phyloP scores from a whole-genome alignment of 2,329 filamentous ascomycete genomes.

The Aspergillus pseudotamarii region DNA sequence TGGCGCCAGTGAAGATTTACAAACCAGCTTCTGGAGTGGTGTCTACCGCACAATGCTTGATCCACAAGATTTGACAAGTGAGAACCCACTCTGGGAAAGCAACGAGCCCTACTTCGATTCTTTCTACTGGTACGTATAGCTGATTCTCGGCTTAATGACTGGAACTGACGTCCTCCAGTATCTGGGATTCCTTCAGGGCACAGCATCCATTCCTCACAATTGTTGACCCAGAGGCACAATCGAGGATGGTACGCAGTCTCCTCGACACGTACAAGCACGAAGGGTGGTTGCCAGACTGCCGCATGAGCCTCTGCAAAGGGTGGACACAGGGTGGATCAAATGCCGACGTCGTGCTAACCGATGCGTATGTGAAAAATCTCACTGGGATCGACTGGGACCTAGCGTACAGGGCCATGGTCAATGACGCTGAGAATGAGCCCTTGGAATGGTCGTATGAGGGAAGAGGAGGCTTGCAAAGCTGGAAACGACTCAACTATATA shows the following conservation, averaged over 20 bases:
- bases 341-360: constrained; percentile 69
- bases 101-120: constrained; percentile 72
- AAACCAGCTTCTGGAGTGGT: constrained; percentile 67
- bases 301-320: constrained; percentile 72
- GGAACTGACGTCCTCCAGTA: constrained; percentile 31
- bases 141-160: not conserved
- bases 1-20: constrained; percentile 31
- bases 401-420: constrained; percentile 69
- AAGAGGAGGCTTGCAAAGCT: constrained; percentile 69
- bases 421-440: constrained; percentile 71
- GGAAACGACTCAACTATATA: constrained; percentile 72
- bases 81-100: constrained; percentile 68
- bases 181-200: constrained; percentile 72
- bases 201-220: constrained; percentile 71
- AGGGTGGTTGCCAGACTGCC: constrained; percentile 73
- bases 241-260: constrained; percentile 68
- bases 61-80: constrained; percentile 72
- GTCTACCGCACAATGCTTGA: constrained; percentile 71
- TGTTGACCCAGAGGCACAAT: constrained; percentile 63
- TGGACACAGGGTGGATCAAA: constrained; percentile 75
- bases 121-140: constrained; percentile 63
- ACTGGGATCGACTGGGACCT: constrained; percentile 67
- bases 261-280: constrained; percentile 70
- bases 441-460: constrained; percentile 70
- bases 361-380: constrained; percentile 69